Evolutionary conservation across 1,139 yeast species (phyloP), one percentile per base, ranked within the genome.

Genomic region (Ogataea hybrid): DNA sequence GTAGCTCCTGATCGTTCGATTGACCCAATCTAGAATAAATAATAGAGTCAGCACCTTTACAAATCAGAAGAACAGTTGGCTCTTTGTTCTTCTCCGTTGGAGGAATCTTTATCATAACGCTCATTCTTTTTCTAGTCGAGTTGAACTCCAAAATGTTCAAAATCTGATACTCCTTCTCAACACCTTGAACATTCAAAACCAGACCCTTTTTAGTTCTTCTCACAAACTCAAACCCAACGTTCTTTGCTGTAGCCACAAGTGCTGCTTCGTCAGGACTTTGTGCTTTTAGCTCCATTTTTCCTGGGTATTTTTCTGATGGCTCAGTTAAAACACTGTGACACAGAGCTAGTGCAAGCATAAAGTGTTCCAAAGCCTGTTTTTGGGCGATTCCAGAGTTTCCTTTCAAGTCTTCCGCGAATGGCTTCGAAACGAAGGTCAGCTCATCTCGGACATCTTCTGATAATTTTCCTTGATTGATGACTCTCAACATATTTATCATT

Each of bases 241-340:
- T 97, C 56, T 96, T 77, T 0, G 98, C 97, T 21, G 95, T 92
- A 7, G 86, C 77, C 4, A 92, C 98, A 46, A 92, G 75, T 0
- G 98, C 97, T 30, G 96, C 94, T 65, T 92, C 98, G 68, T 92
- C 98, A 1, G 98, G 98, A n/a, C 96, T 85, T 64, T 92, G 97
- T 0, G 98, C 97, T 60, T 89, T 87, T 60, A 87, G 78, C 30
- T 73, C 77, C 39, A 83, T 64, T 34, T 68, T 71, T 0, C 78
- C 80, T 20, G 86, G 84, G 35, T 71, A 69, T 10, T 70, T 71
- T 45, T 76, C 77, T 30, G 72, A 70, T 43, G 75, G 70, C 53
- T 85, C 97, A 10, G 95, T 84, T 39, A 92, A 75, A 8, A 89
- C 97, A 28, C 96, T 84, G 62, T 92, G 97, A 63, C 98, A 92